Base-by-base conservation (phyloP, 805 yeast species). In the Gaillardinia entomophila region DNA sequence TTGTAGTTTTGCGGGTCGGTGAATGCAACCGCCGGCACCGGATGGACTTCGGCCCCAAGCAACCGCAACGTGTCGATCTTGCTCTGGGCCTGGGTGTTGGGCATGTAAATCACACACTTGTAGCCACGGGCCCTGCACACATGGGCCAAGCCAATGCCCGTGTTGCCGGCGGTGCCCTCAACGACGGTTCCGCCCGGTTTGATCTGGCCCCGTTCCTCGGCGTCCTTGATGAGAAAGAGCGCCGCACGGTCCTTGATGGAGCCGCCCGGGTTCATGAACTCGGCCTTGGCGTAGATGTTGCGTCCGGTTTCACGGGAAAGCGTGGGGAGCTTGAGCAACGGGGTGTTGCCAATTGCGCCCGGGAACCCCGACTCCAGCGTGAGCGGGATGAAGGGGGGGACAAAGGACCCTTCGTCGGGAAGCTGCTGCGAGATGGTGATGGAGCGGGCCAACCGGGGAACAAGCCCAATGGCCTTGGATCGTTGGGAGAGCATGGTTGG, bases 151-250 rank as follows among this genome's bases (percentile, higher is more conserved):
- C 96, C 96, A 45, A 87, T 87, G 12, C 96, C 96, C n/a, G 96
- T 87, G 61, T 87, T 87, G 20, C 96, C 96, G 3, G 96, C 96
- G 10, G 96, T 86, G 6, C 95, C 95, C 58, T 87, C 96, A 12
- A 87, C 89, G 19, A 87, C 75, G 2, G 95, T 87, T 22, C 92
- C 95, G 6, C 94, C 92, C 3, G 87, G 75, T 36, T 62, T 53
- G 35, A 87, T 65, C 34, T 71, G 59, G 2, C 87, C 87, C 38
- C 66, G 66, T 23, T 56, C 52, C 52, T 87, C 96, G 17, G 96
- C 96, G 43, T 86, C 88, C 44, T 81, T 70, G 32, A 87, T 66
- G 42, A 87, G 68, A 49, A 64, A 85, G 24, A 82, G 64, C 0
- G 95, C 96, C 12, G 96, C 95, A 37, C 96, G 71, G 55, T 87